These are phyloP conservation scores for Aspergillus awamori DNA, from an alignment of 2,329 filamentous ascomycete genomes.

Conservation along the genomic window DNA sequence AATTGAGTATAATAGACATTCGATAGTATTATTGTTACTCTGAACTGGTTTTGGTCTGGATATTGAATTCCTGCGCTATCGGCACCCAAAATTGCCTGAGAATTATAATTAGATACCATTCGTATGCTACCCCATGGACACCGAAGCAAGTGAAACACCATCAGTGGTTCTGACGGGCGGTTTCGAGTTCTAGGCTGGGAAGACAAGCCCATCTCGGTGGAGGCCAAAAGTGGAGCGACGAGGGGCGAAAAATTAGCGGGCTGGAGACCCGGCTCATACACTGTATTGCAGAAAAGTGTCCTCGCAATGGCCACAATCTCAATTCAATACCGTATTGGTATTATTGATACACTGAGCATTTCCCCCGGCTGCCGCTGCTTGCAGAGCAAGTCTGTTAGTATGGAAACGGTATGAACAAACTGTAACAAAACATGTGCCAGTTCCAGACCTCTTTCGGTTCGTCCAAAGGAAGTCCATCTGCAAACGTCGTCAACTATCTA, in stretches of 20 bases:
- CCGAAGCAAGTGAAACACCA: conserved; percentile 20
- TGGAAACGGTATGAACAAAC: background rate
- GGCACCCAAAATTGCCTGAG: background rate
- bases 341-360: background rate
- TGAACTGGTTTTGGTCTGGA: background rate
- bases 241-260: conserved; percentile 1
- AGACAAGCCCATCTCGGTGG: conserved; percentile 5
- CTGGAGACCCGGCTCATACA: background rate
- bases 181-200: conserved; percentile 23
- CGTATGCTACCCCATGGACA: conserved; percentile 1
- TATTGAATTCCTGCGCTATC: background rate
- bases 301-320: background rate
- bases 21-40: too few species aligned
- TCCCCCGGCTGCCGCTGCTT: background rate
- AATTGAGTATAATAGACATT: too few species aligned
- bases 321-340: background rate
- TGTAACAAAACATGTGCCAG: background rate
- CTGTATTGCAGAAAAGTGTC: background rate
- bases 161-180: conserved; percentile 19
- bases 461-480: background rate
- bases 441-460: background rate
- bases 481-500: background rate
- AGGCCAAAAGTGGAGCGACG: conserved; percentile 8
- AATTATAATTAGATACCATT: conserved; percentile 4
- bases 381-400: background rate